phyloP scores from a whole-genome alignment of 2,329 filamentous ascomycete genomes.

The Beauveria sp. region DNA sequence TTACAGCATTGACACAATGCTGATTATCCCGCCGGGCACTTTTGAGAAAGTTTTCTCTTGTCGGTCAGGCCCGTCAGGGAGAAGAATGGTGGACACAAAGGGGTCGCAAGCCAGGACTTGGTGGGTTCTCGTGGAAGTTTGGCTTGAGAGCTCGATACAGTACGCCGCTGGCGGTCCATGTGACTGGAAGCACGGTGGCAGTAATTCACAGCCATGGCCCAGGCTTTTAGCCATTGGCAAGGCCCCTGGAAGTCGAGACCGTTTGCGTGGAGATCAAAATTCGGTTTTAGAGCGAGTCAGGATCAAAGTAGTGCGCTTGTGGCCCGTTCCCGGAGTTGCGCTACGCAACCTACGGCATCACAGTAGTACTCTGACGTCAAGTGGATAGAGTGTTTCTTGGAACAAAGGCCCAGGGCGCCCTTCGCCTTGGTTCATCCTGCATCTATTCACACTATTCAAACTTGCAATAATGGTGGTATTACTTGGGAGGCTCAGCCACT shows the following conservation, averaged over 20 bases:
- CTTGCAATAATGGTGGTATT: neutral
- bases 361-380: slow-evolving; percentile 5
- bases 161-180: neutral
- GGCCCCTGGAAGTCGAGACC: slow-evolving; percentile 9
- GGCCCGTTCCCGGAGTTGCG: neutral
- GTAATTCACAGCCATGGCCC: neutral
- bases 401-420: neutral
- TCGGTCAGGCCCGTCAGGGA: neutral
- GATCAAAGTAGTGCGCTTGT: neutral
- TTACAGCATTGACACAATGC: neutral
- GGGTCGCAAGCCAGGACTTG: neutral
- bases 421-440: neutral
- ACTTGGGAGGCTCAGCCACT: neutral
- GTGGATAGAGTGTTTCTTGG: slow-evolving; percentile 4
- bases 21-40: neutral
- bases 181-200: neutral
- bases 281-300: slow-evolving; percentile 1
- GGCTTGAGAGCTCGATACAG: neutral
- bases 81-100: neutral
- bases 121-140: neutral
- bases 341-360: neutral
- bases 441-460: too few relatives aligned
- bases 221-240: neutral
- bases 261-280: slow-evolving; percentile 3
- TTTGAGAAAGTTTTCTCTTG: neutral